Evolutionary conservation across 2,329 filamentous ascomycete genomes (phyloP), one percentile per base, ranked within the genome.

Genomic region (Colletotrichum sp.): DNA sequence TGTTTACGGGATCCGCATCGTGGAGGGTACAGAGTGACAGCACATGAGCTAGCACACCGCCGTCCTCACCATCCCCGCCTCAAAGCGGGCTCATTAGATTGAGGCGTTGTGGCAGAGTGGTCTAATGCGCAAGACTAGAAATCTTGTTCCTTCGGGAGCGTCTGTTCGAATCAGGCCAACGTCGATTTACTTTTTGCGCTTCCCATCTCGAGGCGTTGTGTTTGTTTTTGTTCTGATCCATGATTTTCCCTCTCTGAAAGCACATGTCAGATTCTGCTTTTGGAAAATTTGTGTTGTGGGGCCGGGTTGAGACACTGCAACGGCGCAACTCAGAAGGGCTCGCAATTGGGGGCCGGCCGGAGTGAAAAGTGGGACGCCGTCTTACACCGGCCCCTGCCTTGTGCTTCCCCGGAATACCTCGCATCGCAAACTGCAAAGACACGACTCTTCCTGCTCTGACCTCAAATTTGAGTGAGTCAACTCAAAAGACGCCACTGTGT

Each of bases 61-160:
- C 1, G 0, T 0, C 4, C 2, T 7, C 4, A 12, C 0, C 18
- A 72, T 39, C 65, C 39, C 34, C 52, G 64, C 13, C 21, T 12
- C 3, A 6, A 12, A 26, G 65, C 36, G 55, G 65, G 21, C 34
- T 55, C 13, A 7, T 6, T 2, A 10, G 9, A 4, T 7, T n/a
- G 4, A 6, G 71, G 71, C 71, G 71, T 73, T 73, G 71, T 73
- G 71, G 71, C 71, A 73, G 71, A 64, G 61, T 64, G 61, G 61
- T 64, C 61, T 64, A 64, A 64, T 64, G 61, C 61, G 61, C 61
- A 64, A 64, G 61, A 64, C 61, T 64, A 64, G 61, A 64, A 64
- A 64, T 64, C 61, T 64, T 64, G 61, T 64, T 64, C 61, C 61
- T 64, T 64, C 61, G 61, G 61, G 61, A 64, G 61, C 61, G 61